Base-by-base conservation (phyloP, 108 stramenopile genomes). In the Schizochytrium sp. region DNA sequence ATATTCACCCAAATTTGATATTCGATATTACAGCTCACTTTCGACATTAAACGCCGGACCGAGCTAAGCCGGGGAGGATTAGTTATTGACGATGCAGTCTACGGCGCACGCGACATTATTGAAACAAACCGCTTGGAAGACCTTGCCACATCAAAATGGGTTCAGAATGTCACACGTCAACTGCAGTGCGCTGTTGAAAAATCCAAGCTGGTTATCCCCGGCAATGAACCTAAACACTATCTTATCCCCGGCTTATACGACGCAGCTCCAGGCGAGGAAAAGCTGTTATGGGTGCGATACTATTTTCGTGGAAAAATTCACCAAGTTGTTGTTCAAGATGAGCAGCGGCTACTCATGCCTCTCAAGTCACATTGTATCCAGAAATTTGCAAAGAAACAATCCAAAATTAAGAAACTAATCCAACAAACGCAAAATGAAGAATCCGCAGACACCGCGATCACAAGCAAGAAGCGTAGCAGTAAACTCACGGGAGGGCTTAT, bases 281-380 rank as follows among this genome's bases (percentile, higher is more conserved):
- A 83, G 76, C 76, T 83, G 5, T 40, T 83, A n/a, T 83, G 47
- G 76, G 76, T 83, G 15, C 47, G 76, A n/a, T 83, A 83, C 76
- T 83, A 38, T 55, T 83, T 83, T 53, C 45, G 76, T 5, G 76
- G 76, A 0, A 83, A 83, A 42, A 49, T 83, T 28, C 76, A 83
- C 53, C 76, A 55, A 10, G 76, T 83, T 2, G 28, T 83, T 17
- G 76, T 83, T 38, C 53, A 49, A 42, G 76, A 83, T 53, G 53
- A 55, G 47, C 76, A 83, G 53, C 47, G 76, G 5, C 76, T 83
- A 12, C 47, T 83, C 3, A 83, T 83, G 76, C 76, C 76, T 53
- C 50, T 83, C 2, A 49, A 55, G 47, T 83, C 76, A 49, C 76
- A 83, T 42, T 83, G 76, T 28, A 55, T 83, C 15, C 47, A 55